Conservation (phyloP, 352 stramenopile genomes). For the Phytophthora quininea region DNA sequence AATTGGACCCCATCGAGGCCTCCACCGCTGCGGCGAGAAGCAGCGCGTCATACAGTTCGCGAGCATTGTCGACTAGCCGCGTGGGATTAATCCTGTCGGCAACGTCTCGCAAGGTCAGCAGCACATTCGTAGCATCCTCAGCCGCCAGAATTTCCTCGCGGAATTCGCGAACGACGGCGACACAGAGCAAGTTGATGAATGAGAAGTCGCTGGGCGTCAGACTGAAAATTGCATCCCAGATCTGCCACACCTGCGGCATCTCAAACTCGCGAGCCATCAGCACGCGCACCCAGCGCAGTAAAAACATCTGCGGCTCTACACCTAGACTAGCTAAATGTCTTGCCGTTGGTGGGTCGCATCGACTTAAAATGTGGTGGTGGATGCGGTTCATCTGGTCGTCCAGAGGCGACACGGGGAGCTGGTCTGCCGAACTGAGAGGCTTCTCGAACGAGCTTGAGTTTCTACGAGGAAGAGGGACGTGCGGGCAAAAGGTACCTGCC, state of each 20-base stretch:
- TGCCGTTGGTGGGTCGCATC: slow-evolving; percentile 66
- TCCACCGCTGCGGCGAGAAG: slow-evolving; percentile 67
- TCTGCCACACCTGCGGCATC: slow-evolving; percentile 73
- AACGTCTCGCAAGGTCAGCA: slow-evolving; percentile 65
- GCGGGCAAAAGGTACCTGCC: slow-evolving; percentile 68
- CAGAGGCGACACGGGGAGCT: slow-evolving; percentile 51
- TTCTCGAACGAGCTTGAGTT: slow-evolving; percentile 28
- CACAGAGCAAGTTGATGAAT: slow-evolving; percentile 81
- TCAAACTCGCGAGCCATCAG: slow-evolving; percentile 82
- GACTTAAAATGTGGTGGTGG: slow-evolving; percentile 65
- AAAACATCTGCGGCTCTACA: slow-evolving; percentile 75
- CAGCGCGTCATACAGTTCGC: slow-evolving; percentile 70
- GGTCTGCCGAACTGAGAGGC: slow-evolving; percentile 31
- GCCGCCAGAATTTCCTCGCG: slow-evolving; percentile 65
- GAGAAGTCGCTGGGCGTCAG: slow-evolving; percentile 73
- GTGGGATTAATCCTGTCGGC: slow-evolving; percentile 54
- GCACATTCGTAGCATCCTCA: slow-evolving; percentile 63
- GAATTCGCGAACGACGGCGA: slow-evolving; percentile 71
- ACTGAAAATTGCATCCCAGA: slow-evolving; percentile 83
- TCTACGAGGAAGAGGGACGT: slow-evolving; percentile 18
- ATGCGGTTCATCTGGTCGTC: slow-evolving; percentile 82
- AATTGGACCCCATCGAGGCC: slow-evolving; percentile 36
- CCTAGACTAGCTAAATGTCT: slow-evolving; percentile 51
- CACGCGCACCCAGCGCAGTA: slow-evolving; percentile 77
- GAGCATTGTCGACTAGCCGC: slow-evolving; percentile 59